Conservation (phyloP, 176 grass and related monocot species). For the Carex pumila region DNA sequence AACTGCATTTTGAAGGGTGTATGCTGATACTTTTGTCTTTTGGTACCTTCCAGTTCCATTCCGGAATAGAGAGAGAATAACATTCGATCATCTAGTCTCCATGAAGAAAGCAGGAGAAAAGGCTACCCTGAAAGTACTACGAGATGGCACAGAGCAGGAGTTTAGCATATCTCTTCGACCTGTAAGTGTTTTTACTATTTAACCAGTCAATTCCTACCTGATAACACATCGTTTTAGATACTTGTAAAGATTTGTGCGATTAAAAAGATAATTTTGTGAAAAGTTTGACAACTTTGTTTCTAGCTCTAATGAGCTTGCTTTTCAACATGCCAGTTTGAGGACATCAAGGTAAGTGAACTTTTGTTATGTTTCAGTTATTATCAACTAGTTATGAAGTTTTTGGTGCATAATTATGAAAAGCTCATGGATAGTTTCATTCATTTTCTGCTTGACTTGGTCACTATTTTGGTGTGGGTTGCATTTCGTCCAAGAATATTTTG, state of each 20-base stretch:
- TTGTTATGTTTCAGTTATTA: background rate
- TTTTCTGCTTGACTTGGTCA: background rate
- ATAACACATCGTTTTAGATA: background rate
- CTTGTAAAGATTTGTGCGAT: background rate
- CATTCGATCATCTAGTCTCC: constrained; percentile 95
- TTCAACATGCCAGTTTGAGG: background rate
- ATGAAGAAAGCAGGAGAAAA: constrained; percentile 95
- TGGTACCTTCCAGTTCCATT: constrained; percentile 75
- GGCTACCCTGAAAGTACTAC: constrained; percentile 58
- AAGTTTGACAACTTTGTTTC: background rate
- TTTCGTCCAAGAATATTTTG: background rate
- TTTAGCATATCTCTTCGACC: constrained; percentile 60
- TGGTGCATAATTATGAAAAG: background rate
- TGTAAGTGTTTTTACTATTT: constrained; percentile 40
- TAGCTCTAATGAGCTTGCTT: background rate
- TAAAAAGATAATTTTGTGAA: background rate
- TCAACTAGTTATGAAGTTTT: background rate
- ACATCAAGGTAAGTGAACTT: background rate
- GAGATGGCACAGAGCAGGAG: constrained; percentile 77
- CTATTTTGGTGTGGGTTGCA: background rate
- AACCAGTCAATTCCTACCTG: constrained; percentile 13
- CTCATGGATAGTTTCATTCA: background rate
- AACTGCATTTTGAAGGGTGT: background rate
- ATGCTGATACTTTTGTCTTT: background rate
- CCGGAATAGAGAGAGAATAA: constrained; percentile 98